These are phyloP conservation scores for Phyllosticta ampelicida DNA, from an alignment of 2,329 filamentous ascomycete species.

Conservation along the genomic window DNA sequence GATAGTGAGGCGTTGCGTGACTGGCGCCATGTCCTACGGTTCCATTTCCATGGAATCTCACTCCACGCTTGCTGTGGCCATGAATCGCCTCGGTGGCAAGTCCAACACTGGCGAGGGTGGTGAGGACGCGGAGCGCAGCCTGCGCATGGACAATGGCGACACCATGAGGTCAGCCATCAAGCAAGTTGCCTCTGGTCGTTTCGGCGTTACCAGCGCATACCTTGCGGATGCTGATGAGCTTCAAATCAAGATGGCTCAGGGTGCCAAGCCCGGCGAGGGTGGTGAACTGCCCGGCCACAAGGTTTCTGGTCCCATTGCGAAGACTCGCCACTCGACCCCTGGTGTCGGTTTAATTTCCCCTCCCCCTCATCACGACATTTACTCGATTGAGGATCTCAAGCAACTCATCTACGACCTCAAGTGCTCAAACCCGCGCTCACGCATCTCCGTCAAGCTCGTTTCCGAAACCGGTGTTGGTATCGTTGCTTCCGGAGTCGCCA, in stretches of 20 bases:
- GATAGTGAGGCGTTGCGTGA: conserved; percentile 92
- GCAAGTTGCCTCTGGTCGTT: conserved; percentile 90
- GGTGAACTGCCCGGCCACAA: conserved; percentile 96
- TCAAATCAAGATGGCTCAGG: conserved; percentile 99
- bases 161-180: conserved; percentile 98
- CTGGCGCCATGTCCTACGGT: conserved; percentile 96
- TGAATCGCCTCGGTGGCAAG: conserved; percentile 94
- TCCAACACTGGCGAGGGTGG: conserved; percentile 97
- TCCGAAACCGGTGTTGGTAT: conserved; percentile 97
- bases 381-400: conserved; percentile 96
- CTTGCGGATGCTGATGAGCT: conserved; percentile 91
- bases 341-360: conserved; percentile 94
- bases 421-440: conserved; percentile 83
- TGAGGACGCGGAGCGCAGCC: conserved; percentile 84
- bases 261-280: conserved; percentile 94
- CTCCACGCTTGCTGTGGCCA: conserved; percentile 87
- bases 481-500: conserved; percentile 92
- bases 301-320: conserved; percentile 85
- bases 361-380: conserved; percentile 95
- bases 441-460: conserved; percentile 93
- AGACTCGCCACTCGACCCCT: conserved; percentile 89
- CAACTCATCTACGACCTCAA: conserved; percentile 97
- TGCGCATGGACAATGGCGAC: conserved; percentile 79
- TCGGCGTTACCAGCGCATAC: conserved; percentile 92
- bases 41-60: conserved; percentile 98